Evolutionary conservation across 306 rosid species (phyloP).

Genomic region (Leucaena leucocephala): DNA sequence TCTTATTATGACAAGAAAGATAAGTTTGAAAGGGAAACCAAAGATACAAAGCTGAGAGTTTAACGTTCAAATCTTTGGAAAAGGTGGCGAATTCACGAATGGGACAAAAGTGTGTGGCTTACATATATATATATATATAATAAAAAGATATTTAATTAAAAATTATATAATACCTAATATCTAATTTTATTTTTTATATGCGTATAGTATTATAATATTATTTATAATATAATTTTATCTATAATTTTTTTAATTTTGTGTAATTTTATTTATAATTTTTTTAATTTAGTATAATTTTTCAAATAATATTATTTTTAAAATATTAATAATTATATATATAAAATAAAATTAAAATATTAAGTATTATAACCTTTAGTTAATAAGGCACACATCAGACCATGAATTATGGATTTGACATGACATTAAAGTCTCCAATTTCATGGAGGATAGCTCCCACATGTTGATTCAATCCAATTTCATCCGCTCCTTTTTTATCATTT

Average conservation of each 20-base stretch:
- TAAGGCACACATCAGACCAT: neutral
- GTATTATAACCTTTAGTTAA: neutral
- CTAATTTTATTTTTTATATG: too few species aligned
- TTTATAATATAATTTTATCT: too few species aligned
- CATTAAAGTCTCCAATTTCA: neutral
- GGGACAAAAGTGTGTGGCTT: conserved; percentile 36
- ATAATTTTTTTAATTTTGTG: too few species aligned
- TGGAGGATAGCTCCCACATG: neutral
- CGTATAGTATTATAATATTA: too few species aligned
- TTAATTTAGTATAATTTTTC: too few species aligned
- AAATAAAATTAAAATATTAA: too few species aligned
- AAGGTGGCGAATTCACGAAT: neutral
- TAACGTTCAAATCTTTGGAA: conserved; percentile 17
- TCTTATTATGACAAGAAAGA: neutral
- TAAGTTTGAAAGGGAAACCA: conserved; percentile 1
- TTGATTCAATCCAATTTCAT: neutral
- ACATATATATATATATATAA: neutral
- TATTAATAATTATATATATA: too few species aligned
- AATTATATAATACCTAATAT: too few species aligned
- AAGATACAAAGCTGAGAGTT: neutral
- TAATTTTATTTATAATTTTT: too few species aligned
- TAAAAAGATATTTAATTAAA: neutral
- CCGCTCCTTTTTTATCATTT: neutral
- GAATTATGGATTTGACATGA: neutral
- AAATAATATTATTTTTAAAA: too few species aligned